Evolutionary conservation across 1,284 basidiomycete species (phyloP).

Genomic region (Ceratobasidium sp.): DNA sequence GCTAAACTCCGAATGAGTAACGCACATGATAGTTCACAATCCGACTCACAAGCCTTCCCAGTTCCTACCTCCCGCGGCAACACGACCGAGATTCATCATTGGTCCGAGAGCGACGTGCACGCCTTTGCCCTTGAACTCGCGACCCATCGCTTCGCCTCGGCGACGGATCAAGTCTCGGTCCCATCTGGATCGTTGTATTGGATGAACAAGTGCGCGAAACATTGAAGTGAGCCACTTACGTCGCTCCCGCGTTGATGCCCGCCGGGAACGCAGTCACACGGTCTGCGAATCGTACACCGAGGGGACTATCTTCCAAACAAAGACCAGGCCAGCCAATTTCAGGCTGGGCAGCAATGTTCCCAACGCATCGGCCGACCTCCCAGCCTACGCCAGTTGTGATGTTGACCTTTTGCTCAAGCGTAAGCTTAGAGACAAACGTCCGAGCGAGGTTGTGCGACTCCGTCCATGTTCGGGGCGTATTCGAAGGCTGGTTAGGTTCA

Average conservation of each 20-base stretch:
- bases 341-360: constrained; percentile 37
- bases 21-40: not conserved
- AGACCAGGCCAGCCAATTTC: constrained; percentile 35
- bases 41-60: constrained; percentile 41
- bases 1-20: not conserved
- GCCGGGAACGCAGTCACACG: constrained; percentile 41
- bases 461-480: constrained; percentile 33
- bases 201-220: too few species aligned
- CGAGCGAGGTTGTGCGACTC: constrained; percentile 19
- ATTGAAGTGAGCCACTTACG: constrained; percentile 18
- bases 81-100: constrained; percentile 37
- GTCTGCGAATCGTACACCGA: constrained; percentile 41
- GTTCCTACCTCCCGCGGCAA: constrained; percentile 38
- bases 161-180: constrained; percentile 39
- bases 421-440: constrained; percentile 31
- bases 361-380: constrained; percentile 38
- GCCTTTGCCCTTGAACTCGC: constrained; percentile 43
- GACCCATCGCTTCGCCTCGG: constrained; percentile 41
- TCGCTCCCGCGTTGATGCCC: constrained; percentile 42
- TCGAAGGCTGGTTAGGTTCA: constrained; percentile 32
- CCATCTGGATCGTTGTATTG: constrained; percentile 32
- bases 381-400: constrained; percentile 41
- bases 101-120: constrained; percentile 41
- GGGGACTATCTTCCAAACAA: constrained; percentile 39
- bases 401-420: constrained; percentile 41